Conservation (phyloP, 1,284 basidiomycete genomes). For the Spongispora temasekensis region DNA sequence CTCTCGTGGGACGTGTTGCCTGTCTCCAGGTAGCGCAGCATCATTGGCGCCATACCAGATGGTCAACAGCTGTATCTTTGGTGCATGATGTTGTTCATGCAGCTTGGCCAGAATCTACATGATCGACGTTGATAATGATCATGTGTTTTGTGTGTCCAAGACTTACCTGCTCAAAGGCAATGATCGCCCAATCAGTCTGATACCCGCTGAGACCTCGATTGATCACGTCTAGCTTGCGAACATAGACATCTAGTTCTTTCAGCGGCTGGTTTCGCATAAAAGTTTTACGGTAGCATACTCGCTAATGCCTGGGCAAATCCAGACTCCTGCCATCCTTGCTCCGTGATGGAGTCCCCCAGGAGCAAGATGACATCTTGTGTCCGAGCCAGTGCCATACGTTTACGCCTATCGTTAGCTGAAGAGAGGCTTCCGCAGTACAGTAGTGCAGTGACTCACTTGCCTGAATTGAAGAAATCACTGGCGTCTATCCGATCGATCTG, state of each 20-base stretch:
- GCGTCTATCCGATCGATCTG: no score
- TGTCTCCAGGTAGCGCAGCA: constrained; percentile 58
- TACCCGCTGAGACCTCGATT: constrained; percentile 84
- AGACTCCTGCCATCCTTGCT: constrained; percentile 56
- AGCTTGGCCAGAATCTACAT: constrained; percentile 56
- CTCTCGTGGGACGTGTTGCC: constrained; percentile 73
- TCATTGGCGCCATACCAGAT: constrained; percentile 94
- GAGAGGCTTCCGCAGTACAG: no score
- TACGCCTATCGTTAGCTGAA: not conserved
- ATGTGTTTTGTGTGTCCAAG: constrained; percentile 9
- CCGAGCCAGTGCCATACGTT: constrained; percentile 54
- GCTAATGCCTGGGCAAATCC: constrained; percentile 66
- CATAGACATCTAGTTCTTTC: constrained; percentile 61
- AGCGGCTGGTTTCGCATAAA: not conserved
- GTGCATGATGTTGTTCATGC: constrained; percentile 47
- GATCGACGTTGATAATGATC: not conserved
- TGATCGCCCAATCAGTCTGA: constrained; percentile 82
- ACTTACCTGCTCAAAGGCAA: constrained; percentile 75
- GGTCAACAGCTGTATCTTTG: constrained; percentile 69
- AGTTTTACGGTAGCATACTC: constrained; percentile 46
- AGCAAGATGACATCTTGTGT: constrained; percentile 70
- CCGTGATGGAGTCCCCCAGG: constrained; percentile 78
- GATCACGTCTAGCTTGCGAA: constrained; percentile 77
- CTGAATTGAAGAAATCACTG: no score
- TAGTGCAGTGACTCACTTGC: no score